Evolutionary conservation across 371 early-diverging fungal species (phyloP), one percentile per base, ranked within the genome.

Genomic region (Mucor irregularis): DNA sequence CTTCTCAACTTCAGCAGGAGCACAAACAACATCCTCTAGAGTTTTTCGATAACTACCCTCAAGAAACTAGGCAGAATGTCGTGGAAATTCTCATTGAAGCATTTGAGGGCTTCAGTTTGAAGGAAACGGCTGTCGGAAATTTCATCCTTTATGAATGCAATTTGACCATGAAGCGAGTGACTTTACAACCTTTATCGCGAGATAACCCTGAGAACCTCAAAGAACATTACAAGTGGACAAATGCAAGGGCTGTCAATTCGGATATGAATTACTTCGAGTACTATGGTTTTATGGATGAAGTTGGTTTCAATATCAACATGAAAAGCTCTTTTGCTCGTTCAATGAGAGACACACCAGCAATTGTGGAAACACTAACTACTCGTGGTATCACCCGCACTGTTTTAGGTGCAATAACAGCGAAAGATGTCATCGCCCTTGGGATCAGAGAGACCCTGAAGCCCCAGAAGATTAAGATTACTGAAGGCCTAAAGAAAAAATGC

Each of bases 281-380:
- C 19, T 52, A 42, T 25, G 62, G 47, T 28, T 57, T 63, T 45
- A 50, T 63, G 9, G 58, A 57, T 26, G 63, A 49, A 57, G 49
- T 54, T 16, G 49, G 44, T 8, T 62, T 56, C 25, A 42, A 48
- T 29, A 62, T 62, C 26, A 51, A 62, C 25, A 62, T 62, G 56
- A 38, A 47, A 19, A 25, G 29, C 10, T 37, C 49, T 25, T 14
- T 5, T 38, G 63, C 49, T 26, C 45, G 63, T 22, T 63, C 54
- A 34, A 19, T 43, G 3, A 45, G 16, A 3, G 62, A 53, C 11
- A 56, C 62, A 29, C 49, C 62, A 56, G 52, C 52, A 40, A 52
- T 52, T 28, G 49, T 52, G 5, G 44, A 42, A 37, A 49, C 53
- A 30, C 49, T 53, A 26, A 47, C 57, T 22, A 48, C 48, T 35